phyloP scores from a whole-genome alignment of 2,329 filamentous ascomycete species.

The Fusarium solani-melongenae region DNA sequence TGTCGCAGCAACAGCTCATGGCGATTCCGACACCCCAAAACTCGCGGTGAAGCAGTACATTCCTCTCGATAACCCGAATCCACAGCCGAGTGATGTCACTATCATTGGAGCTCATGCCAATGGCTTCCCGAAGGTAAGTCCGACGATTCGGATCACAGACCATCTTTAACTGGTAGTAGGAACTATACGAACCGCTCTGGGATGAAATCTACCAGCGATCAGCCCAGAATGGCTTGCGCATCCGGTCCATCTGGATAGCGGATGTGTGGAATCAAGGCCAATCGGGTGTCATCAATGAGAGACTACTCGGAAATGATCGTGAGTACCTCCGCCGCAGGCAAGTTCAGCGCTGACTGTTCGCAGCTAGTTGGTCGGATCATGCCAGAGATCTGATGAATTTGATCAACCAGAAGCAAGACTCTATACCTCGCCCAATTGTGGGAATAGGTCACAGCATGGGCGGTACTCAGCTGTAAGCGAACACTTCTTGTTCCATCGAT shows the following conservation, averaged over 20 bases:
- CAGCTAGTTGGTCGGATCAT: not conserved
- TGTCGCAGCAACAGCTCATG: not conserved
- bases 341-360: rapidly evolving
- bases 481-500: not conserved
- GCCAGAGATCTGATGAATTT: conserved; percentile 2
- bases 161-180: not conserved
- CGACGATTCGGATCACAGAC: rapidly evolving
- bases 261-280: not conserved
- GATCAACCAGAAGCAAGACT: conserved; percentile 14
- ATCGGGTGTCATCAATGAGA: not conserved
- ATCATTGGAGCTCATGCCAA: not conserved
- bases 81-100: not conserved
- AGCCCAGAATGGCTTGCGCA: not conserved
- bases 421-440: conserved; percentile 8
- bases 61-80: not conserved
- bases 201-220: not conserved
- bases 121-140: not conserved
- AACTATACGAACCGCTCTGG: not conserved
- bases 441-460: conserved; percentile 21
- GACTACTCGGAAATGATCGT: not conserved
- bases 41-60: not conserved
- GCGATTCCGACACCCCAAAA: not conserved
- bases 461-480: not conserved
- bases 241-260: not conserved
- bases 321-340: rapidly evolving